phyloP scores from a whole-genome alignment of 2,329 filamentous ascomycete genomes.

The Xylaria sp. region DNA sequence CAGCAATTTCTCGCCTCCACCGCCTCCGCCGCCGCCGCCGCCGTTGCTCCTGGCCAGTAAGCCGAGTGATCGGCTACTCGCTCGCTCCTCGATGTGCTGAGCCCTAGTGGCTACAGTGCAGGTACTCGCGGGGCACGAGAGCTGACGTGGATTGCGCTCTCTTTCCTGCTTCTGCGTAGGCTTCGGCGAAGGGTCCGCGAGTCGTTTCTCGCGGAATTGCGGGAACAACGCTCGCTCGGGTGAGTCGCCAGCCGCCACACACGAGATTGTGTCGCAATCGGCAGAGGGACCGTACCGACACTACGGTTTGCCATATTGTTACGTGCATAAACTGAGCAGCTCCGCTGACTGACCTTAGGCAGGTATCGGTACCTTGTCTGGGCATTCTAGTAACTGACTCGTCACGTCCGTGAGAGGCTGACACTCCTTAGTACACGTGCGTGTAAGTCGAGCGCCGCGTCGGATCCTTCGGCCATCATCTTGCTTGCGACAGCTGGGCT shows the following conservation, averaged over 20 bases:
- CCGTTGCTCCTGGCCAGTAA: too few species aligned
- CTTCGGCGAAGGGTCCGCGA: background rate
- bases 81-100: background rate
- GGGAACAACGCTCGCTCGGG: background rate
- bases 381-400: conserved; percentile 2
- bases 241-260: background rate
- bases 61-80: conserved; percentile 18
- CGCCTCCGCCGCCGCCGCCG: too few species aligned
- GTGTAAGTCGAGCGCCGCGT: background rate
- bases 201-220: background rate
- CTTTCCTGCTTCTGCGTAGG: background rate
- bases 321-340: conserved; percentile 22
- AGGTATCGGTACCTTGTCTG: background rate
- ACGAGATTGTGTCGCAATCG: conserved; percentile 19
- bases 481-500: background rate
- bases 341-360: background rate
- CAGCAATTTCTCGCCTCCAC: background rate
- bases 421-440: too few species aligned
- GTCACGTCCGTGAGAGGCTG: conserved; percentile 8
- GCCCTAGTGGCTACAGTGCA: background rate
- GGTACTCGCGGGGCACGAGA: conserved; percentile 1
- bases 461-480: conserved; percentile 21
- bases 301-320: conserved; percentile 18
- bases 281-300: conserved; percentile 23
- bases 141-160: conserved; percentile 17